Conservation (phyloP, 495 filamentous ascomycete species). For the Penicillium antarcticum region DNA sequence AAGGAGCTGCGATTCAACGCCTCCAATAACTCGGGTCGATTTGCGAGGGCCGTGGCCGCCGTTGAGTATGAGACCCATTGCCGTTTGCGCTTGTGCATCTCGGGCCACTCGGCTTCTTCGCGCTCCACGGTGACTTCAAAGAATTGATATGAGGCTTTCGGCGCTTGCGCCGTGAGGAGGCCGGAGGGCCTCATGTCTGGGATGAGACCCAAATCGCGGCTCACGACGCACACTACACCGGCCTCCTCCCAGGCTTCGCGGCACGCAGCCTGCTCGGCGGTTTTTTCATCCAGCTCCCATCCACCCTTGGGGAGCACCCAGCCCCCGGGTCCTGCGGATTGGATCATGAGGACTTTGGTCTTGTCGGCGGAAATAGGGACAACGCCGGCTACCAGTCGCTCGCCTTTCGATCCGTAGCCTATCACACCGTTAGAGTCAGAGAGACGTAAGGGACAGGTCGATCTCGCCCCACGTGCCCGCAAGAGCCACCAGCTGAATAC, state of each 20-base stretch:
- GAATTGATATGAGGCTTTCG: constrained; percentile 79
- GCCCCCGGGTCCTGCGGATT: constrained; percentile 80
- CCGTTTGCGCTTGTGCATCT: constrained; percentile 85
- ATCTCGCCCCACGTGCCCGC: constrained; percentile 16
- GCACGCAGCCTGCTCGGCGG: constrained; percentile 62
- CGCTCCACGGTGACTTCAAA: constrained; percentile 81
- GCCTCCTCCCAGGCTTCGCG: constrained; percentile 98
- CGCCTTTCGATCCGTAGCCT: constrained; percentile 91
- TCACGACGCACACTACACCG: constrained; percentile 79
- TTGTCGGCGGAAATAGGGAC: constrained; percentile 77
- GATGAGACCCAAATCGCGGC: constrained; percentile 80
- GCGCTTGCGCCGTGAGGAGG: constrained; percentile 58
- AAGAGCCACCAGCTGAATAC: constrained; percentile 33
- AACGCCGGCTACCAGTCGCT: constrained; percentile 91
- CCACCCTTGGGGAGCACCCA: constrained; percentile 98
- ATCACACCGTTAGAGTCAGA: constrained; percentile 12
- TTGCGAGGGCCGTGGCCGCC: constrained; percentile 70
- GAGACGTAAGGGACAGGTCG: neutral
- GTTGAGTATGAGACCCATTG: constrained; percentile 84
- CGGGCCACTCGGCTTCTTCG: constrained; percentile 86
- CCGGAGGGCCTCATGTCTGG: constrained; percentile 65
- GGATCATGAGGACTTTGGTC: constrained; percentile 83
- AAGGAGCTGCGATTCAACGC: constrained; percentile 83
- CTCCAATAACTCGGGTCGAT: constrained; percentile 82
- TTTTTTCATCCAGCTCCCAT: constrained; percentile 90